Base-by-base conservation (phyloP, 2,329 filamentous ascomycete genomes). In the Emergomyces africanus region DNA sequence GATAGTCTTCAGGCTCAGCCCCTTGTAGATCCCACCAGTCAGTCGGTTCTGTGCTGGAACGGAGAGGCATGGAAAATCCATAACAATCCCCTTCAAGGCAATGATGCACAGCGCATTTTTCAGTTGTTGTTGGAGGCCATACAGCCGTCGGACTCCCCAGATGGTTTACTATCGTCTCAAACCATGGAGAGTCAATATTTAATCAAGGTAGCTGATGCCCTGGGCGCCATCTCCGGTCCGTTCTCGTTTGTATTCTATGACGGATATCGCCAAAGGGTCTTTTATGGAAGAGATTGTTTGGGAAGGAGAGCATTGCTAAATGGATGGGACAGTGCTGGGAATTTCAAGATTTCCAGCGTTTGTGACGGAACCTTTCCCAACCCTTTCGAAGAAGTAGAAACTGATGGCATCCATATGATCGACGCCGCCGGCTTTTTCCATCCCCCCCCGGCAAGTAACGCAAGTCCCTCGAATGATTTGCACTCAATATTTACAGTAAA, bases 241-340 rank as follows among this genome's bases (percentile, higher is more conserved):
- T 97, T 94, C 75, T 89, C 92, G 1, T 94, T 97, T 72, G 82
- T 92, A 5, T 96, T 87, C 71, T 87, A 87, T 67, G 87, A 96
- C 74, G 79, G 78, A 18, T 67, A 70, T 10, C 76, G 80, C 57
- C 77, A 76, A 10, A 80, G 80, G 48, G 64, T 97, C 15, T 95
- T 86, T 72, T 96, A 88, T 71, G 90, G 88, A 6, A 83, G 94
- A 64, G 94, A 99, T 71, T 87, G 88, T 60, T 79, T 99, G 2
- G 94, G 94, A 9, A 82, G 94, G 60, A 83, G 94, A 54, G 97
- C 94, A 15, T 76, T 99, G 41, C 77, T 96, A 49, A 74, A 66
- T 48, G 76, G 74, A 23, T 65, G 80, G 20, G 80, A 81, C 58
- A 67, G 71, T n/a, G 71, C 74, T n/a, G 75, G 69, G 12, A 69